Base-by-base conservation (phyloP, 352 stramenopile species). In the Labyrinthula sp. region DNA sequence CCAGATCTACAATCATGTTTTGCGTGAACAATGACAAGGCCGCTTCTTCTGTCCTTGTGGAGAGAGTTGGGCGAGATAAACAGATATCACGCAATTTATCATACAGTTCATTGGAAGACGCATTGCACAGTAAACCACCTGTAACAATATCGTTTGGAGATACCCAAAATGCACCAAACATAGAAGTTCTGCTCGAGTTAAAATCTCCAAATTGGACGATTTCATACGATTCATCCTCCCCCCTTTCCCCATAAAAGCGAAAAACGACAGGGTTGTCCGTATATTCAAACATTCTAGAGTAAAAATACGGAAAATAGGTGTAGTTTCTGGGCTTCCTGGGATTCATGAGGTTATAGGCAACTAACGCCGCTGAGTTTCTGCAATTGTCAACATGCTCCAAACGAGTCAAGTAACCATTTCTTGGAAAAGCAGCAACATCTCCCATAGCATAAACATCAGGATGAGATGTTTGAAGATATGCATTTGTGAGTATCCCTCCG, bases 201-300 rank as follows among this genome's bases (percentile, higher is more conserved):
- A n/a, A n/a, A n/a, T n/a, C n/a, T n/a, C n/a, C n/a, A n/a, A n/a
- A n/a, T n/a, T n/a, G n/a, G n/a, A n/a, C n/a, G n/a, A n/a, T n/a
- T n/a, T n/a, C n/a, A n/a, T n/a, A n/a, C n/a, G n/a, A n/a, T n/a
- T n/a, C n/a, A n/a, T n/a, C n/a, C n/a, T n/a, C n/a, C n/a, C n/a
- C n/a, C n/a, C n/a, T n/a, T n/a, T 52, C 34, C 6, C 43, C 43
- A 28, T 47, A 52, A 18, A 52, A 52, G 21, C 47, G 43, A 18
- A 52, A 52, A 15, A 52, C 35, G 18, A 52, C 31, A 3, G 43
- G 43, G 4, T 18, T 52, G 3, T 52, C 43, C 3, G 43, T 52
- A 35, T 52, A 52, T 24, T 52, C 43, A 7, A 52, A 52, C 22
- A 52, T 31, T 9, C 43, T 31, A 10, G 43, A 52, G 43, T 52